Evolutionary conservation across 805 yeast genomes (phyloP), one percentile per base, ranked within the genome.

Genomic region (Wickerhamiella brachini): DNA sequence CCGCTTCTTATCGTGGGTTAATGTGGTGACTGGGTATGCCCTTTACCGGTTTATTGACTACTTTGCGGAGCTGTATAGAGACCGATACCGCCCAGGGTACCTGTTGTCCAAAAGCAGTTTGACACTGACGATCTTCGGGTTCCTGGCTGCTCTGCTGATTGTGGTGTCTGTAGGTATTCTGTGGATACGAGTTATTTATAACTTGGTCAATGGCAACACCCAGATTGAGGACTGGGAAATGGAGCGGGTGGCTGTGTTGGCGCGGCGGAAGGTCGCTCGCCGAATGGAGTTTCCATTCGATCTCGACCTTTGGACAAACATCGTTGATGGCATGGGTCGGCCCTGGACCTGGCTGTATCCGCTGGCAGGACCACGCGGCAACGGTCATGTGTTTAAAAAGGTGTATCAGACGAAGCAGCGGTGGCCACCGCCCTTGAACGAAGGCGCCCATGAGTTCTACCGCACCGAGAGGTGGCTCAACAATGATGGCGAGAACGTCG

Each of bases 161-260:
- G 62, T 76, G 18, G 60, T 81, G 31, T 72, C 89, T 0, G 75
- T 93, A 2, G 61, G 72, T 0, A 57, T 84, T 3, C 69, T 93
- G 51, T 69, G 80, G 18, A 45, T 80, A 1, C 72, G 96, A 58
- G 81, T 88, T 50, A 17, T 82, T 1, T 63, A 70, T 41, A 79
- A 80, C 60, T 55, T 75, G 1, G 62, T 76, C 48, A 66, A 71
- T 26, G 95, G 96, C 23, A 81, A 77, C 76, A 81, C 97, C 1
- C 95, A 86, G 62, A 89, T 90, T 49, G 98, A 90, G 67, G 71
- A 75, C 2, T 90, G 98, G 98, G 97, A 90, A 60, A 65, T 71
- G 65, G 97, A 93, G 57, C 74, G 97, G 57, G 71, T 86, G 1
- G 87, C 79, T 49, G 69, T 79, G 2, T 83, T 83, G 55, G 76